These are phyloP conservation scores for Rhododendron simsii DNA, from an alignment of 148 eudicot genomes.

Conservation along the genomic window DNA sequence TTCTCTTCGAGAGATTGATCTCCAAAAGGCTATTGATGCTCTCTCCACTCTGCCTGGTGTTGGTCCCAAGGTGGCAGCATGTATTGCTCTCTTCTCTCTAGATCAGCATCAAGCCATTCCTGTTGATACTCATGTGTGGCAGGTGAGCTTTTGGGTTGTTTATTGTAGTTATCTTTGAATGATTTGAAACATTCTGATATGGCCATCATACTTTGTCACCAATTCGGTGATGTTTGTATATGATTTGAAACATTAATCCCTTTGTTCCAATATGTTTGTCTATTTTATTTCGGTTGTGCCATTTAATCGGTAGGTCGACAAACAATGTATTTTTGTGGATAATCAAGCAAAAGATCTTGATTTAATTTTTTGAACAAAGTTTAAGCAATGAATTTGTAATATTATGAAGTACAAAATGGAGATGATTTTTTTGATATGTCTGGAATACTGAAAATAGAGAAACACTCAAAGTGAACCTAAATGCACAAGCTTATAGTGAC, in stretches of 20 bases:
- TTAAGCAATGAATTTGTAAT: neutral
- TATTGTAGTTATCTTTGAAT: neutral
- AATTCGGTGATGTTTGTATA: neutral
- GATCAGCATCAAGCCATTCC: slow-evolving; percentile 99
- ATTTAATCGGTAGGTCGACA: neutral
- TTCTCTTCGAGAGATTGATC: slow-evolving; percentile 65
- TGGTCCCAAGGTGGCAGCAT: slow-evolving; percentile 98
- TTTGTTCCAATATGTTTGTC: neutral
- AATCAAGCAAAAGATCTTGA: neutral
- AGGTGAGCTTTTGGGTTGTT: slow-evolving; percentile 34
- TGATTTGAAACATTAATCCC: neutral
- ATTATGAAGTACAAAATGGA: neutral
- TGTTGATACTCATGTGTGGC: slow-evolving; percentile 95
- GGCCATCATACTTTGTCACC: neutral
- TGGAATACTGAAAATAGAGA: neutral
- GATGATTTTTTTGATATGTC: neutral
- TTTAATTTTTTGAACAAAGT: neutral
- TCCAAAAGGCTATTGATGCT: slow-evolving; percentile 58
- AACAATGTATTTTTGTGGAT: neutral
- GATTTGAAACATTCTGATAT: neutral
- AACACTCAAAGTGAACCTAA: neutral
- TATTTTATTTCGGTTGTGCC: neutral
- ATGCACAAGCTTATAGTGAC: neutral
- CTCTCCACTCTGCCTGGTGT: slow-evolving; percentile 82
- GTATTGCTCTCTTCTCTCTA: slow-evolving; percentile 89